phyloP scores from a whole-genome alignment of 768 basidiomycete species.

The Nidularia pulvinata region DNA sequence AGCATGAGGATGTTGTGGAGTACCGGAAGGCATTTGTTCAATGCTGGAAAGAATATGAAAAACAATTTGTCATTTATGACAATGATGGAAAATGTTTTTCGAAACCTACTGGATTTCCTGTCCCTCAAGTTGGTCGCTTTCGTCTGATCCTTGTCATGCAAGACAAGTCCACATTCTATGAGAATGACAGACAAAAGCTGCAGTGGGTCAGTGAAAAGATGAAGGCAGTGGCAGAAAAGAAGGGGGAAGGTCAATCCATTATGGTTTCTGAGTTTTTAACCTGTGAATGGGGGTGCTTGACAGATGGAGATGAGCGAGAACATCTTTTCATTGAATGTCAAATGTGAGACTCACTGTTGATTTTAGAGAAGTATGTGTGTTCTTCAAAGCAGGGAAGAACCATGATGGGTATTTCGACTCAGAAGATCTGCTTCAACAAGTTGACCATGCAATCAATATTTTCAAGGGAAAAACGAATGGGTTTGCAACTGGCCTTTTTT shows the following conservation, averaged over 20 bases:
- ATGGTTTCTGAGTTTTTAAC: slow-evolving; percentile 33
- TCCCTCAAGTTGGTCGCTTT: slow-evolving; percentile 9
- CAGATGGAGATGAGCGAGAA: slow-evolving; percentile 11
- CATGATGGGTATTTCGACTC: slow-evolving; percentile 23
- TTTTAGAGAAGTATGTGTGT: too few relatives aligned
- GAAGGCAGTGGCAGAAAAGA: slow-evolving; percentile 20
- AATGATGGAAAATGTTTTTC: slow-evolving; percentile 17
- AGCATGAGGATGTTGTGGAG: slow-evolving; percentile 28
- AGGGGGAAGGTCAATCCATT: slow-evolving; percentile 32
- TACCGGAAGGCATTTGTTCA: slow-evolving; percentile 22
- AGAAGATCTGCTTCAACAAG: slow-evolving; percentile 18
- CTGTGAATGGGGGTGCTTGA: slow-evolving; percentile 22
- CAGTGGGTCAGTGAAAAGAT: slow-evolving; percentile 17
- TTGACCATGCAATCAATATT: slow-evolving; percentile 22
- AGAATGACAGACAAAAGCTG: slow-evolving; percentile 23
- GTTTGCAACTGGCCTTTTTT: slow-evolving; percentile 17
- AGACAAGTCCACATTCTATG: slow-evolving; percentile 37
- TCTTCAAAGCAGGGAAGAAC: slow-evolving; percentile 24
- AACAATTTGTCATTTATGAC: slow-evolving; percentile 15
- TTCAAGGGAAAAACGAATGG: slow-evolving; percentile 20
- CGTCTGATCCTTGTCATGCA: slow-evolving; percentile 21
- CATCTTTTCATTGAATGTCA: too few relatives aligned
- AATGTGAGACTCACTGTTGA: too few relatives aligned
- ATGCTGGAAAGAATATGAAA: slow-evolving; percentile 20
- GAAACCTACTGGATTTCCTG: slow-evolving; percentile 12